Evolutionary conservation across 805 yeast species (phyloP), one percentile per base, ranked within the genome.

Genomic region (Wickerhamomyces rabaulensis): DNA sequence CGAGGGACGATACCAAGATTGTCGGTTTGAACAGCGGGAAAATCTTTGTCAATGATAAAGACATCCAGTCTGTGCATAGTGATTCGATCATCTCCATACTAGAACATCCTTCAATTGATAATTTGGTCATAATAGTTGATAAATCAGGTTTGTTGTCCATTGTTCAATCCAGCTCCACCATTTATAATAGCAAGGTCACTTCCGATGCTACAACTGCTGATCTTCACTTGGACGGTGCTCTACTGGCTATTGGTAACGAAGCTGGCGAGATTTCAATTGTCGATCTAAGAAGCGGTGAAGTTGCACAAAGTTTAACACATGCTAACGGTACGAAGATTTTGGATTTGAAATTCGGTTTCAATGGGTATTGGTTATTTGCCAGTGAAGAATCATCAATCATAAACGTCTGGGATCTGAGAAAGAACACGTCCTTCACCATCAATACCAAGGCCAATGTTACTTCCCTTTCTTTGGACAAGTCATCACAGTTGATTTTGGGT

Each of bases 321-420:
- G 43, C 27, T 15, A 41, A 21, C 9, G 47, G 53, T 1, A 33
- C 44, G 1, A 64, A 76, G 9, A 51, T 61, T 8, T 7, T 33
- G 6, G 60, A 65, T n/a, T 46, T 82, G 12, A 56, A 60, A 38
- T 82, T 81, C 63, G 84, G 83, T 2, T 66, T 69, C 25, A 84
- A 84, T 57, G 92, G 92, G 1, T 82, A 79, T 60, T 80, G 84
- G 76, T 57, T 84, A 17, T 58, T 75, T 39, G 74, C 64, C 3
- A 56, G 56, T 4, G 65, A 57, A 17, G 52, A 52, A 0, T 46
- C 47, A 3, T 51, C 58, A 19, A 39, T 52, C 5, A 47, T 77
- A 9, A 71, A 70, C 19, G 58, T 79, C 3, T 66, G 79, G 64
- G 82, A 79, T 57, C 63, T 80, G 53, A 65, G 84, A 50, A 76